Evolutionary conservation across 176 grass and related monocot genomes (phyloP), one percentile per base, ranked within the genome.

Genomic region (Triticum urartu): DNA sequence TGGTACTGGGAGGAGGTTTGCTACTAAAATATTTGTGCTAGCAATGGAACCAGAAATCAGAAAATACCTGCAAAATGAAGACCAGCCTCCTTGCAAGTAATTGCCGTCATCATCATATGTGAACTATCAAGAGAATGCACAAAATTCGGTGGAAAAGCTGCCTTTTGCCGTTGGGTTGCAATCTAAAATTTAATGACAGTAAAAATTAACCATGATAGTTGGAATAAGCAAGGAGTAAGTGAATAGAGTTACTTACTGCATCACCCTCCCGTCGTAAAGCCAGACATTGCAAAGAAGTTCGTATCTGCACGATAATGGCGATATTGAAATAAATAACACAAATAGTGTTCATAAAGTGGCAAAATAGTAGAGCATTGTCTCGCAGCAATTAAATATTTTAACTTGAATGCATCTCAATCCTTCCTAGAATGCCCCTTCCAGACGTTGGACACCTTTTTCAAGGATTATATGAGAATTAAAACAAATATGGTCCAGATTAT

Each of bases 71-170:
- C 96, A 86, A 98, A 98, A 86, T 93, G 90, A 89, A 98, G 89
- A 74, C 90, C 93, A 2, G 88, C 78, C 86, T 92, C 86, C 73
- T 89, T 95, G 90, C 96, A 98, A 47, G 96, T 90, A 80, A 90
- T 92, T 10, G 96, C 96, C 45, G 96, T 98, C 96, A 98, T 94
- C 96, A 98, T 98, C 96, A 98, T 98, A 87, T 98, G 96, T 77
- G 96, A 95, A 90, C 96, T 92, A 89, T 98, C 96, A 67, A 98
- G 88, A 38, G 96, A 98, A 77, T 98, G 96, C 18, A 98, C 90
- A 88, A 95, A 98, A 91, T 98, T 98, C 2, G 96, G 96, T 58
- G 96, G 96, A 81, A 98, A 98, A 52, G 93, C 96, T 62, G 88
- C 89, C 77, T 91, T 98, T 78, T 98, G 93, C 24, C 90, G 81